Evolutionary conservation across 2,329 filamentous ascomycete genomes (phyloP).

Genomic region (Fusarium mexicanum): DNA sequence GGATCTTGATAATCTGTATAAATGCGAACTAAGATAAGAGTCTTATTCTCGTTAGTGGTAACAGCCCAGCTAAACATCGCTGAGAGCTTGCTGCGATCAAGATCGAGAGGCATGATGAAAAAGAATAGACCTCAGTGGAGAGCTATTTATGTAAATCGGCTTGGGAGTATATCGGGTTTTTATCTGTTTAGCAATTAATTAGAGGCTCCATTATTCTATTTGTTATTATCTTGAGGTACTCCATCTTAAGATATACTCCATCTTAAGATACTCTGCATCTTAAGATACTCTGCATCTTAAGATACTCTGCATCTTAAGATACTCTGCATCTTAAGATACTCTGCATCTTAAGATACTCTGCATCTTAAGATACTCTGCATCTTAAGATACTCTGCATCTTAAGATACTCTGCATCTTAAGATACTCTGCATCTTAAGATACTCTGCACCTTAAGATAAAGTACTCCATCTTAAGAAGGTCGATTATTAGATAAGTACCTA

Average conservation of each 20-base stretch:
- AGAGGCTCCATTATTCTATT: neutral
- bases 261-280: neutral
- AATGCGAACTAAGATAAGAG: neutral
- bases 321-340: too few relatives aligned
- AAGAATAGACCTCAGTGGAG: neutral
- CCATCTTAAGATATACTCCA: neutral
- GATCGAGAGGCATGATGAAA: neutral
- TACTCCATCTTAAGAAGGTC: neutral
- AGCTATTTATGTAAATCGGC: neutral
- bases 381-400: too few relatives aligned
- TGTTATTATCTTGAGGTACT: neutral
- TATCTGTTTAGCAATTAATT: neutral
- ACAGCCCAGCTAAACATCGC: neutral
- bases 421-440: neutral
- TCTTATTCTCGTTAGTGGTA: too few relatives aligned
- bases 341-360: too few relatives aligned
- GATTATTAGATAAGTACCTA: neutral
- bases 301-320: too few relatives aligned
- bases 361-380: too few relatives aligned
- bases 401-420: too few relatives aligned
- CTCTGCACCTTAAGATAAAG: too few relatives aligned
- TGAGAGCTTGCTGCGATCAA: neutral
- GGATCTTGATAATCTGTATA: accelerated
- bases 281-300: too few relatives aligned
- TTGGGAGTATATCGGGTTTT: neutral